These are phyloP conservation scores for Urtica urens DNA, from an alignment of 306 rosid species.

Conservation along the genomic window DNA sequence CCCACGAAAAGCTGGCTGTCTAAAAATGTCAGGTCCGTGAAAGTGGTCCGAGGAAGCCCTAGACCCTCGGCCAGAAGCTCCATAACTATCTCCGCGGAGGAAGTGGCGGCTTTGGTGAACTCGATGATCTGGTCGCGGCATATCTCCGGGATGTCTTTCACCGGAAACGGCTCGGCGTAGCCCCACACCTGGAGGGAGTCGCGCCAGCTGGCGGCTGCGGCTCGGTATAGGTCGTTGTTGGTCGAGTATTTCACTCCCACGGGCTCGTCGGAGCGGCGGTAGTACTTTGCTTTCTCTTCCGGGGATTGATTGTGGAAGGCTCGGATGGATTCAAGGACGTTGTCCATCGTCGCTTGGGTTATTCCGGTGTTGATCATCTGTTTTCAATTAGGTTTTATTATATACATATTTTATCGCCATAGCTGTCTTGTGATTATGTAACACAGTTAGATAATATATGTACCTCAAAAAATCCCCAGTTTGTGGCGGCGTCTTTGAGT, in stretches of 20 bases:
- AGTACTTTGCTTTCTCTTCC: conserved; percentile 17
- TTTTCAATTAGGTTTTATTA: neutral
- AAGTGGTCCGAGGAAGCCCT: conserved; percentile 19
- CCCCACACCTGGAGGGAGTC: conserved; percentile 31
- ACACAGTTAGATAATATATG: no score
- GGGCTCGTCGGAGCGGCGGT: neutral
- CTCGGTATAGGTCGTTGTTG: conserved; percentile 19
- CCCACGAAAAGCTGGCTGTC: neutral
- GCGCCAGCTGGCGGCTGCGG: conserved; percentile 25
- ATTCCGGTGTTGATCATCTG: conserved; percentile 36
- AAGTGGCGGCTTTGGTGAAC: conserved; percentile 18
- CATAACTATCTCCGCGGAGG: conserved; percentile 23
- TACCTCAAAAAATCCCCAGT: conserved; percentile 36
- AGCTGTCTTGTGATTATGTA: no score
- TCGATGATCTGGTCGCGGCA: conserved; percentile 21
- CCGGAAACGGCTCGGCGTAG: neutral
- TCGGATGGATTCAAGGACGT: conserved; percentile 19
- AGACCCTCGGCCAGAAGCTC: conserved; percentile 34
- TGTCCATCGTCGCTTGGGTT: conserved; percentile 5
- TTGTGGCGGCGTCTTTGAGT: conserved; percentile 23
- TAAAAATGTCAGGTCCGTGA: conserved; percentile 23
- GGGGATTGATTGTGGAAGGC: conserved; percentile 30
- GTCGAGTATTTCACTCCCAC: conserved; percentile 23
- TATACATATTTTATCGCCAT: no score
- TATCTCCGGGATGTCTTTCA: conserved; percentile 16